phyloP scores from a whole-genome alignment of 805 yeast genomes.

The Metschnikowia proteae region DNA sequence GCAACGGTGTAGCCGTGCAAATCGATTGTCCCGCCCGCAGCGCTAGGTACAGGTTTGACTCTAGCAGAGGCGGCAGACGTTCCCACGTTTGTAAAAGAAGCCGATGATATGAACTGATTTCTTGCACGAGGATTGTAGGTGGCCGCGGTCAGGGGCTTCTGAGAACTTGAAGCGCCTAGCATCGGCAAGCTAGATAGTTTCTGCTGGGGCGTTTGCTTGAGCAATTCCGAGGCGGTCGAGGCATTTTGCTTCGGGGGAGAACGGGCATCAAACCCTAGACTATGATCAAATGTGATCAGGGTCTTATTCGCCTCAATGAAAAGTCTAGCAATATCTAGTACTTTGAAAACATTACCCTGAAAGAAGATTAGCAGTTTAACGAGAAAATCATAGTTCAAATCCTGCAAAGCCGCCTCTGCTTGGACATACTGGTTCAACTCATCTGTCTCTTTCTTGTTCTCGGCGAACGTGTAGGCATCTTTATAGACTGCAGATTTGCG shows the following conservation, averaged over 20 bases:
- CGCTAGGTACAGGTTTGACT: not conserved
- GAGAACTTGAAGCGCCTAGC: not conserved
- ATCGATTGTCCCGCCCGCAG: conserved; percentile 35
- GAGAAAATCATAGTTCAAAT: conserved; percentile 39
- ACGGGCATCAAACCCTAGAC: conserved; percentile 5
- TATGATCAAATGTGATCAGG: conserved; percentile 22
- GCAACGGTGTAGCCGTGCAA: conserved; percentile 52
- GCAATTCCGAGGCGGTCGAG: not conserved
- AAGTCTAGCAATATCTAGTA: conserved; percentile 32
- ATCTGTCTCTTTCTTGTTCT: conserved; percentile 14
- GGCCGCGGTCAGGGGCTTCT: not conserved
- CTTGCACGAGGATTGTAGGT: not conserved
- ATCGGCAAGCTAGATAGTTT: not conserved
- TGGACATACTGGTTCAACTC: conserved; percentile 8
- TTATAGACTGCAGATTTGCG: not conserved
- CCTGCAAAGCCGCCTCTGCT: conserved; percentile 29
- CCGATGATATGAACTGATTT: not conserved
- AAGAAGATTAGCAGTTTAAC: conserved; percentile 38
- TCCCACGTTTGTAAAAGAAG: not conserved
- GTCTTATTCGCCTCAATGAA: conserved; percentile 29
- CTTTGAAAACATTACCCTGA: conserved; percentile 41
- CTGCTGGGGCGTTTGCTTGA: not conserved
- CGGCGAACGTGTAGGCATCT: conserved; percentile 19
- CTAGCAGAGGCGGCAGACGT: not conserved
- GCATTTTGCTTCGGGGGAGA: not conserved